Base-by-base conservation (phyloP, 2,329 filamentous ascomycete species). In the Myrmaecium sp. region DNA sequence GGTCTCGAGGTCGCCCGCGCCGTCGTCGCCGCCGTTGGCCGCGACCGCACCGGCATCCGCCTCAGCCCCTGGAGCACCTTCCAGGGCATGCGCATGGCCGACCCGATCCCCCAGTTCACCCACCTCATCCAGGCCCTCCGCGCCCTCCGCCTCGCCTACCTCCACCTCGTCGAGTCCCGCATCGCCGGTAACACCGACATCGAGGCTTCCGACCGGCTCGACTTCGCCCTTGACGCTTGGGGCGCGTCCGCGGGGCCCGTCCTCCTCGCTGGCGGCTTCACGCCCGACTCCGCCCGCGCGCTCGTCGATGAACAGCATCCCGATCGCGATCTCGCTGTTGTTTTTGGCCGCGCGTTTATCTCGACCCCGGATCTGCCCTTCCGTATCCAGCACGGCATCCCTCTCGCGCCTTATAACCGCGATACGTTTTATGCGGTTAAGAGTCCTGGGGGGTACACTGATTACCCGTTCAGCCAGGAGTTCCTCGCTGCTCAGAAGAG, bases 61-160 rank as follows among this genome's bases (percentile, higher is more conserved):
- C 45, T 79, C 4, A 66, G 58, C 3, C 74, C 73, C 0, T 76
- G 62, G 51, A 65, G 60, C 26, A 47, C 49, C 0, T 77, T 70
- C 49, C 68, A 77, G 32, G 62, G 60, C 17, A 73, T 78, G 71
- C 51, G 52, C 17, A 74, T 76, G 67, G 36, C 46, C 0, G 58
- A 79, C 23, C 71, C 72, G 0, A 40, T 67, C 6, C 66, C 71
- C 0, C 71, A 79, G 33, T 80, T 77, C 40, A 52, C 51, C 0
- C 55, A 78, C 37, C 41, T 76, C 5, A 55, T 69, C 21, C 38
- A 49, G 17, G 56, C 62, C 21, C 49, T 70, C 7, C 62, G 58
- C 28, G 45, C 52, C 14, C 43, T 72, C 1, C 55, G 61, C 2
- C 49, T 79, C 9, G 62, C 69, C 0, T 78, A 70, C 39, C 42